Percentiles rank a stretch among this genome's conserved stretches.
phyloP scores from a whole-genome alignment of 2,329 filamentous ascomycete genomes.

The Leptographium flavum region DNA sequence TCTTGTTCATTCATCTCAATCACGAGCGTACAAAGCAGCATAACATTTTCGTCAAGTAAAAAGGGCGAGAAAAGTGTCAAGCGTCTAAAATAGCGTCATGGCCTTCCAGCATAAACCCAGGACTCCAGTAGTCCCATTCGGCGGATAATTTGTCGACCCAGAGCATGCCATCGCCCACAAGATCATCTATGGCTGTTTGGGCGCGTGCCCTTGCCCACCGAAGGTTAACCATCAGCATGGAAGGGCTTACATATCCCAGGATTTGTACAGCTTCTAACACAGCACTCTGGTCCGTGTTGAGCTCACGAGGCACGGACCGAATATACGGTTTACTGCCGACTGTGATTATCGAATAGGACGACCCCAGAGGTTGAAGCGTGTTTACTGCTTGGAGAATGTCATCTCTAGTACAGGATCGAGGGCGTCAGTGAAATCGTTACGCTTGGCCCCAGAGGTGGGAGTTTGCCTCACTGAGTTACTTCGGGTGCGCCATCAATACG shows the following conservation, averaged over 20 bases:
- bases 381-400: conserved; percentile 83
- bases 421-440: background rate
- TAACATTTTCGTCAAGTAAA: too few species aligned
- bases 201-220: conserved; percentile 73
- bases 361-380: conserved; percentile 74
- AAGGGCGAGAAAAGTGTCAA: too few species aligned
- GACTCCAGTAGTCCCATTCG: conserved; percentile 92
- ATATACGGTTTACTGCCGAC: conserved; percentile 82
- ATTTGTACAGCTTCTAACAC: conserved; percentile 86
- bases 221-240: conserved; percentile 78
- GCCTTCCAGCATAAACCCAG: conserved; percentile 50
- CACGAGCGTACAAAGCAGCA: too few species aligned
- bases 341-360: conserved; percentile 70
- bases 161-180: conserved; percentile 76
- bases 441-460: background rate
- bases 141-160: conserved; percentile 81
- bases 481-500: conserved; percentile 63
- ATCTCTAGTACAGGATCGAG: conserved; percentile 41
- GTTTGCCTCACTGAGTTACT: conserved; percentile 53
- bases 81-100: conserved; percentile 15
- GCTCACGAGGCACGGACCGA: conserved; percentile 81
- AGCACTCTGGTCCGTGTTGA: conserved; percentile 85
- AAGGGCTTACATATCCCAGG: conserved; percentile 76
- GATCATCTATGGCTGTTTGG: conserved; percentile 80
- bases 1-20: too few species aligned